A percentile compares a stretch with the other conserved stretches of the same genome.
These are phyloP conservation scores for Rickenella mellea DNA, from an alignment of 768 basidiomycete species.

Conservation along the genomic window DNA sequence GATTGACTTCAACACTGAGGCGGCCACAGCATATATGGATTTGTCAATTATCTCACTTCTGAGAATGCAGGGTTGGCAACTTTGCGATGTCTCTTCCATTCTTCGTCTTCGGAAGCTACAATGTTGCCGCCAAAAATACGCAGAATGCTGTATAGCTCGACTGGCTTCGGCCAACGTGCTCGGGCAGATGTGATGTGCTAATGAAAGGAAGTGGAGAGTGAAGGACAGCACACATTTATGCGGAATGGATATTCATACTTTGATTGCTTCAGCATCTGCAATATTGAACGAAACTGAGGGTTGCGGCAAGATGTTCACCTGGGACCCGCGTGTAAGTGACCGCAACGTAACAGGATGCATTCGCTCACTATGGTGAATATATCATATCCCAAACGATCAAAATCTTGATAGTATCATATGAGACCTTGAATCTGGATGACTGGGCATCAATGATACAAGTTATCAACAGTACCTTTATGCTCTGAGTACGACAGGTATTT, in stretches of 20 bases:
- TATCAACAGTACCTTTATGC: too few relatives aligned
- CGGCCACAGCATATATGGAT: neutral
- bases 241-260: neutral
- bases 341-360: neutral
- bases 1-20: neutral
- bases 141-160: slow-evolving; percentile 34
- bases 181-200: slow-evolving; percentile 36
- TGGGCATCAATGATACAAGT: neutral
- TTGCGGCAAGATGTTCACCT: slow-evolving; percentile 9
- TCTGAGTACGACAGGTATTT: neutral
- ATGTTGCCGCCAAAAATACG: slow-evolving; percentile 51
- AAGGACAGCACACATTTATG: neutral
- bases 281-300: slow-evolving; percentile 7
- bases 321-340: neutral
- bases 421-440: neutral
- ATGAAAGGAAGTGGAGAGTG: neutral
- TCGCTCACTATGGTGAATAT: neutral
- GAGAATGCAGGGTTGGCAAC: slow-evolving; percentile 61
- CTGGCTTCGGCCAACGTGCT: slow-evolving; percentile 48
- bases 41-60: slow-evolving; percentile 28
- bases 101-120: slow-evolving; percentile 49
- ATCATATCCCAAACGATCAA: neutral
- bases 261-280: slow-evolving; percentile 33
- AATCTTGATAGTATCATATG: neutral
- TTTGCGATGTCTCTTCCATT: slow-evolving; percentile 59